Evolutionary conservation across 2,329 filamentous ascomycete genomes (phyloP), one percentile per base, ranked within the genome.

Genomic region (Colletotrichum sp.): DNA sequence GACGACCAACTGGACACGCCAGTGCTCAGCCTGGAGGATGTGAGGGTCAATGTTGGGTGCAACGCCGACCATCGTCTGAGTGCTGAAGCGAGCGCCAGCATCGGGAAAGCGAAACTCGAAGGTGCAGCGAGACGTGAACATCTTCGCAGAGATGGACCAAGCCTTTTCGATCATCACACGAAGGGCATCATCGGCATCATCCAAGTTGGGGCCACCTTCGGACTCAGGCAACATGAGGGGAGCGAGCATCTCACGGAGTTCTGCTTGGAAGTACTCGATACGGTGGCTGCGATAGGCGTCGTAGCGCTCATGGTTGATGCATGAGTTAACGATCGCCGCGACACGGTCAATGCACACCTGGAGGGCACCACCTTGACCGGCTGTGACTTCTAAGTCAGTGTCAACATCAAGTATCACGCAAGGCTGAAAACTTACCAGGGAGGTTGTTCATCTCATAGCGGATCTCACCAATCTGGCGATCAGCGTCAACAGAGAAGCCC

Each of bases 71-170:
- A 88, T 91, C 76, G 82, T 84, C 76, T 87, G 83, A 71, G 83
- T 83, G 18, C 80, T 84, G 82, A 88, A 91, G 77, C 87, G 88
- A 71, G 81, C 80, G 72, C 85, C 85, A 12, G 87, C 85, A 71
- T 89, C 86, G 43, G 87, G 87, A 80, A 90, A 91, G 59, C 83
- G 82, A 62, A 88, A 85, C 70, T 87, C 83, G 75, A 88, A 86
- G 1, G 84, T 85, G 54, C 85, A 77, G 18, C 85, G 81, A 62
- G 81, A 83, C 63, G 83, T 84, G 76, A 87, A 84, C 77, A 91
- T 86, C 76, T 85, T 83, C 55, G 83, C 83, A 2, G 87, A 87
- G 6, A 88, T 78, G 38, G 85, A 84, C 82, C 87, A 86, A 1
- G 86, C 86, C 13, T 80, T 77, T 69, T 83, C 81, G 63, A 83